Evolutionary conservation across 805 yeast species (phyloP).

Genomic region (Hermanozyma aechmeae): DNA sequence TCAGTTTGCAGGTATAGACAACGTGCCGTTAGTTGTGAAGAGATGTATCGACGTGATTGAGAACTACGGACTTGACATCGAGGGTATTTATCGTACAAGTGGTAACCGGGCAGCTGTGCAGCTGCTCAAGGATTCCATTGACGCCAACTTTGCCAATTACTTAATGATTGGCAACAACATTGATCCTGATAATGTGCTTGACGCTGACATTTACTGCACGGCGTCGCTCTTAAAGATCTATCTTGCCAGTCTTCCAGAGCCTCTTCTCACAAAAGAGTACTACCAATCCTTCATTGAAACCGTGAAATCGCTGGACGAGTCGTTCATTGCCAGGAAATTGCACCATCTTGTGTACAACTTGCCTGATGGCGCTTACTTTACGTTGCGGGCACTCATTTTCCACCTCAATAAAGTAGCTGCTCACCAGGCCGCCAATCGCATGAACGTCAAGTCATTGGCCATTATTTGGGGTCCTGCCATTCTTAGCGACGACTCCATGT

Average conservation of each 20-base stretch:
- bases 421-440: constrained; percentile 57
- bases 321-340: constrained; percentile 56
- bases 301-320: constrained; percentile 40
- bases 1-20: constrained; percentile 72
- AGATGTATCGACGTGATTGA: constrained; percentile 86
- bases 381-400: constrained; percentile 74
- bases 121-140: constrained; percentile 62
- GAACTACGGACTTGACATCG: constrained; percentile 71
- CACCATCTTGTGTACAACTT: constrained; percentile 83
- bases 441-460: constrained; percentile 74
- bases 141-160: constrained; percentile 62
- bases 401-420: constrained; percentile 72
- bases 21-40: constrained; percentile 84
- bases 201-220: constrained; percentile 79
- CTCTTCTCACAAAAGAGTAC: constrained; percentile 60
- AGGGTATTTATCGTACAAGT: constrained; percentile 82
- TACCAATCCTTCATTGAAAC: constrained; percentile 59
- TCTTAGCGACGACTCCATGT: constrained; percentile 55
- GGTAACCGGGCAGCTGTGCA: constrained; percentile 72
- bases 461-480: constrained; percentile 94
- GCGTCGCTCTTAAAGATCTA: constrained; percentile 80
- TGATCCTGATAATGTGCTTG: constrained; percentile 40
- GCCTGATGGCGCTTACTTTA: constrained; percentile 93
- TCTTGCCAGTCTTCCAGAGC: constrained; percentile 80
- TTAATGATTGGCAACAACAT: constrained; percentile 32